These are phyloP conservation scores for Macroventuria anomochaeta DNA, from an alignment of 2,329 filamentous ascomycete species.

Conservation along the genomic window DNA sequence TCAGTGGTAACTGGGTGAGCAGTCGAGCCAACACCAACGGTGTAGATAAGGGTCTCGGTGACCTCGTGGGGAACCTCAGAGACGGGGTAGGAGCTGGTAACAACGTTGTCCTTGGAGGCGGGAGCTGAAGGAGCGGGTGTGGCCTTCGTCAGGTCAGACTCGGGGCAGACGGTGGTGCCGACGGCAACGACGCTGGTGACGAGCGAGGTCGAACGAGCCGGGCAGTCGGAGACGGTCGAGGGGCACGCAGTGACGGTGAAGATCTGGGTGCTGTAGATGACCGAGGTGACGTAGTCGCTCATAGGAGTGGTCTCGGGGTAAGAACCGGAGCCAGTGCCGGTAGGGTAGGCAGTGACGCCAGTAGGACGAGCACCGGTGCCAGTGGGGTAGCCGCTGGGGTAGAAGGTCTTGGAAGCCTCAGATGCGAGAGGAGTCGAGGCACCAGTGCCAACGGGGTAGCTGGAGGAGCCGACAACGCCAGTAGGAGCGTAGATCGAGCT, in stretches of 20 bases:
- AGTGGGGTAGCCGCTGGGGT: slow-evolving; percentile 27
- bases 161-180: slow-evolving; percentile 54
- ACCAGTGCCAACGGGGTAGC: slow-evolving; percentile 7
- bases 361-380: slow-evolving; percentile 50
- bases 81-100: slow-evolving; percentile 29
- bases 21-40: slow-evolving; percentile 49
- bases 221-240: slow-evolving; percentile 48
- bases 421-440: slow-evolving; percentile 12
- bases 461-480: slow-evolving; percentile 10
- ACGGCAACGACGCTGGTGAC: slow-evolving; percentile 51
- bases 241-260: slow-evolving; percentile 51
- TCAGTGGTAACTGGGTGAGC: slow-evolving; percentile 55
- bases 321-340: slow-evolving; percentile 25
- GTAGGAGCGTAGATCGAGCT: slow-evolving; percentile 10
- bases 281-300: slow-evolving; percentile 48
- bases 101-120: slow-evolving; percentile 18
- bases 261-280: slow-evolving; percentile 53
- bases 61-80: slow-evolving; percentile 43
- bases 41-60: slow-evolving; percentile 54
- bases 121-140: slow-evolving; percentile 20
- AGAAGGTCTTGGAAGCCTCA: slow-evolving; percentile 17
- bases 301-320: slow-evolving; percentile 50
- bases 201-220: slow-evolving; percentile 41
- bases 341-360: slow-evolving; percentile 13
- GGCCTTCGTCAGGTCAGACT: slow-evolving; percentile 25